Base-by-base conservation (phyloP, 768 basidiomycete species). In the Pisolithus microcarpus region DNA sequence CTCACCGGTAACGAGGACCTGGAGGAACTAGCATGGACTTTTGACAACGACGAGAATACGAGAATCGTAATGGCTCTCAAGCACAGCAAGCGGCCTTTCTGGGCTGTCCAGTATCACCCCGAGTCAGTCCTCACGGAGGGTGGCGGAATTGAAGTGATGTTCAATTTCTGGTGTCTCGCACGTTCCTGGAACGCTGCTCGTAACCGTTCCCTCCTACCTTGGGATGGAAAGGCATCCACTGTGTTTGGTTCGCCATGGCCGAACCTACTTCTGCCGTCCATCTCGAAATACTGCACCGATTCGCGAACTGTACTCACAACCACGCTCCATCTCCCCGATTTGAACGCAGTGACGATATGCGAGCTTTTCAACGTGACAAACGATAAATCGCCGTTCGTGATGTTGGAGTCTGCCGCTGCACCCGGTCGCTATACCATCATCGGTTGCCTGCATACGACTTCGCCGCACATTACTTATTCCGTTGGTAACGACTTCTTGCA, bases 91-190 rank as follows among this genome's bases (percentile, higher is more conserved):
- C 76, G 74, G 52, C 89, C 90, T 5, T 87, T 90, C 60, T 91
- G 86, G 84, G 88, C 85, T 4, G 90, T 92, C 21, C 90, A 92
- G 60, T 92, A 91, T 62, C 90, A 92, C 62, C 90, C 90, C 5
- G 90, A 91, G 62, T 91, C 89, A 4, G 79, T 86, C 4, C 75
- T 85, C 57, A 91, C 88, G 2, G 70, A 72, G 40, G 78, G 76
- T 2, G 85, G 84, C 7, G 88, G 88, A 1, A 58, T 75, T 16
- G 75, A 82, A 50, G 79, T 89, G 15, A 55, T 91, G 50, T 65
- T 65, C 19, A 91, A 89, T 64, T 91, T 91, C 61, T 91, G 86
- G 86, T 65, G 66, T 21, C 70, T 88, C 18, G 82, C 86, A 18
- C 71, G 75, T 46, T 50, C 65, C 11, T 34, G 34, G 34, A 34